A percentile compares a stretch with the other conserved stretches of the same genome.
phyloP scores from a whole-genome alignment of 148 eudicot species.

The Euryodendron excelsum region DNA sequence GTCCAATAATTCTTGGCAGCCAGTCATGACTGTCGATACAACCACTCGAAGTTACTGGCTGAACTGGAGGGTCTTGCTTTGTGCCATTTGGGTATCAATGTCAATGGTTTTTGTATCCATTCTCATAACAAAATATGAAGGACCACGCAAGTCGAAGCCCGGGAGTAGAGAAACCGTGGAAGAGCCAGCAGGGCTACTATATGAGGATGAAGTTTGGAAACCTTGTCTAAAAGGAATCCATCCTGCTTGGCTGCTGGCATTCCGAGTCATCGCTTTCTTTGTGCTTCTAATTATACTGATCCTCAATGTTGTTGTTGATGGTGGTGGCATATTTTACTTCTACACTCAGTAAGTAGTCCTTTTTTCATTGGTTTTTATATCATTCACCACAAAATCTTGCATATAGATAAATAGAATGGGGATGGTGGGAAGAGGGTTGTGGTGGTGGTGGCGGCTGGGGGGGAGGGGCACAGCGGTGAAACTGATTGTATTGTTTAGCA shows the following conservation, averaged over 20 bases:
- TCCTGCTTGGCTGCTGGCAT: conserved; percentile 75
- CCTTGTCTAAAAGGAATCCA: conserved; percentile 70
- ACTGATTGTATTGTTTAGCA: too few species aligned
- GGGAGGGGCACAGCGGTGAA: too few species aligned
- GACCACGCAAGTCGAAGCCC: conserved; percentile 16
- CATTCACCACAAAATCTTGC: too few species aligned
- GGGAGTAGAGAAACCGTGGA: conserved; percentile 9
- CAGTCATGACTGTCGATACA: conserved; percentile 46
- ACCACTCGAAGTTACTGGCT: conserved; percentile 69
- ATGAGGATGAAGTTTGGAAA: conserved; percentile 77
- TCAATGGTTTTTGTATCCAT: conserved; percentile 48
- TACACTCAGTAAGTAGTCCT: conserved; percentile 71
- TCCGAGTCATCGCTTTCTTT: conserved; percentile 52
- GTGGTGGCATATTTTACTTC: conserved; percentile 58
- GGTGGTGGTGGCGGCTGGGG: too few species aligned
- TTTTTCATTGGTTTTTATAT: neutral
- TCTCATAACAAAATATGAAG: conserved; percentile 60
- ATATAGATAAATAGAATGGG: too few species aligned
- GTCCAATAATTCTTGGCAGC: conserved; percentile 66
- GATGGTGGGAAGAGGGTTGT: too few species aligned
- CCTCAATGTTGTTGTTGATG: conserved; percentile 65
- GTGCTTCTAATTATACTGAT: conserved; percentile 63
- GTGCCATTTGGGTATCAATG: conserved; percentile 51
- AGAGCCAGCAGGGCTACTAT: conserved; percentile 45
- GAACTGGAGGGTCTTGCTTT: conserved; percentile 73